Conservation (phyloP, 148 eudicot species). For the Tetragonia tetragonoides region DNA sequence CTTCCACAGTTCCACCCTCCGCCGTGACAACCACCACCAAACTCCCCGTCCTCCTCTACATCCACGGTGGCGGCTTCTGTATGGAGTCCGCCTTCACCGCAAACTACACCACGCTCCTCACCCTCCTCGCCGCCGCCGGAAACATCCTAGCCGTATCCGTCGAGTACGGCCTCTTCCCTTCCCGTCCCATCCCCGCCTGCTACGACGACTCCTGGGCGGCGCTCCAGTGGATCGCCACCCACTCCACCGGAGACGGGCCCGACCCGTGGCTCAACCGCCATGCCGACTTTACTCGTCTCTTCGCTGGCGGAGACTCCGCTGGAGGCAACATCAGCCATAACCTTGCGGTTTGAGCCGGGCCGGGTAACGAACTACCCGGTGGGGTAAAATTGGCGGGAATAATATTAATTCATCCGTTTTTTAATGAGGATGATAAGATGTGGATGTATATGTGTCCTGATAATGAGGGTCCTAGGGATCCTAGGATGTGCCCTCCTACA, state of each 20-base stretch:
- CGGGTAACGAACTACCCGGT: neutral
- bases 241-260: slow-evolving; percentile 1
- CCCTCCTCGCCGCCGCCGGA: slow-evolving; percentile 9
- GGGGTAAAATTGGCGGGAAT: slow-evolving; percentile 24
- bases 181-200: slow-evolving; percentile 17
- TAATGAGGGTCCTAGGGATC: slow-evolving; percentile 35
- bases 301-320: slow-evolving; percentile 46
- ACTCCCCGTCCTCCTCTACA: slow-evolving; percentile 35
- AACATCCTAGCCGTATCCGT: slow-evolving; percentile 28
- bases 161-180: slow-evolving; percentile 28
- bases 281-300: slow-evolving; percentile 32
- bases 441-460: slow-evolving; percentile 40
- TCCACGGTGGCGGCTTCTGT: slow-evolving; percentile 41
- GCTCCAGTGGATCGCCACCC: slow-evolving; percentile 31
- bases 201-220: slow-evolving; percentile 35
- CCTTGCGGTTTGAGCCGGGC: slow-evolving; percentile 20
- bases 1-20: slow-evolving; percentile 21
- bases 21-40: neutral
- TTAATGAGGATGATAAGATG: slow-evolving; percentile 32
- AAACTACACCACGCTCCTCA: slow-evolving; percentile 25
- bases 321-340: slow-evolving; percentile 43
- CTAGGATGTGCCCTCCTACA: slow-evolving; percentile 30
- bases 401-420: slow-evolving; percentile 31
- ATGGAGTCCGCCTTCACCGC: slow-evolving; percentile 31
- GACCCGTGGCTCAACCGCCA: slow-evolving; percentile 34